A percentile compares a stretch with the other conserved stretches of the same genome.
Evolutionary conservation across 305 asterid species (phyloP).

Genomic region (Stenogyne calaminthoides): DNA sequence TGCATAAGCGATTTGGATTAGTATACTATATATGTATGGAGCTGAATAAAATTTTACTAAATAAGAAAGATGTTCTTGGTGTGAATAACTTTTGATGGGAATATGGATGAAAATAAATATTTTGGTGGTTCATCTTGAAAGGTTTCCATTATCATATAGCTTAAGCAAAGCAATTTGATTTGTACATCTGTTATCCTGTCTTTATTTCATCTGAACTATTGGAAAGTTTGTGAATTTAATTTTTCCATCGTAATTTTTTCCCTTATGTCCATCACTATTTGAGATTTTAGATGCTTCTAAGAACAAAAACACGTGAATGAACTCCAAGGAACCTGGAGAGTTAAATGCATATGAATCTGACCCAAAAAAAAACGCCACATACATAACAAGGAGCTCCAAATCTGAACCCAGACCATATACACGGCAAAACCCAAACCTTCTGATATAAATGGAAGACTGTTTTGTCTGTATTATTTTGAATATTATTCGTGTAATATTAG

Average conservation of each 20-base stretch:
- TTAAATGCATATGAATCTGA: constrained; percentile 7
- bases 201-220: too few species aligned
- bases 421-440: not conserved
- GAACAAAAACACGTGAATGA: not conserved
- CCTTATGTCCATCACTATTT: too few species aligned
- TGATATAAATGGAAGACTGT: not conserved
- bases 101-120: not conserved
- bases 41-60: not conserved
- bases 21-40: too few species aligned
- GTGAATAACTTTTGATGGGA: not conserved
- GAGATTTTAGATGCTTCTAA: too few species aligned
- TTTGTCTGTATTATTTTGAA: not conserved
- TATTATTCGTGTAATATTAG: not conserved
- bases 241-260: too few species aligned
- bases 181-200: too few species aligned
- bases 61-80: not conserved
- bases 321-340: constrained; percentile 25
- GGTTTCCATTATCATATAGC: not conserved
- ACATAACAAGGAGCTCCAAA: constrained; percentile 22
- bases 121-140: not conserved
- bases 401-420: constrained; percentile 25
- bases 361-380: constrained; percentile 26
- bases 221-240: too few species aligned
- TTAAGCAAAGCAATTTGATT: not conserved
- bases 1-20: not conserved